Conservation (phyloP, 208 protist species). For the Entamoeba histolytica region DNA sequence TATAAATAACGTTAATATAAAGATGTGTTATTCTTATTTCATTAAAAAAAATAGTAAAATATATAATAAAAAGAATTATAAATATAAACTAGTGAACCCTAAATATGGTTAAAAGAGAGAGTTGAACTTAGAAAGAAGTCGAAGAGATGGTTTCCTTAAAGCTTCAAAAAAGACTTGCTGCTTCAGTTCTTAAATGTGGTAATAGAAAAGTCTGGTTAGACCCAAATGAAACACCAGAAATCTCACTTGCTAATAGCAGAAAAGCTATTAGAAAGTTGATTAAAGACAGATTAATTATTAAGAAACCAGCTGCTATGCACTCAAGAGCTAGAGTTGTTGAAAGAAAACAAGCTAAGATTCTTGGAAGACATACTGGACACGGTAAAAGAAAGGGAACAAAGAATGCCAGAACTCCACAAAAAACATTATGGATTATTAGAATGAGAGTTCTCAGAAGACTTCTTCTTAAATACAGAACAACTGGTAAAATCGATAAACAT, state of each 20-base stretch:
- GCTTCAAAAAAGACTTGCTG: slow-evolving; percentile 84
- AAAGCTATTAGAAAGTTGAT: slow-evolving; percentile 31
- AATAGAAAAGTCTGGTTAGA: slow-evolving; percentile 81
- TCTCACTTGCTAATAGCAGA: slow-evolving; percentile 83
- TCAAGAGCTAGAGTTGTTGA: slow-evolving; percentile 66
- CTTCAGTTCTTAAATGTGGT: slow-evolving; percentile 85
- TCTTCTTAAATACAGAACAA: slow-evolving; percentile 80
- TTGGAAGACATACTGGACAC: slow-evolving; percentile 61
- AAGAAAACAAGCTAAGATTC: slow-evolving; percentile 59
- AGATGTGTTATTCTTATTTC: no score
- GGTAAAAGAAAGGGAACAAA: slow-evolving; percentile 80
- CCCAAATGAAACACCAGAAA: slow-evolving; percentile 79
- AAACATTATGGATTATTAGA: slow-evolving; percentile 86
- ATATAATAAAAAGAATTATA: no score
- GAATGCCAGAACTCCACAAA: slow-evolving; percentile 80
- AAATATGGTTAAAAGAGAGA: background rate
- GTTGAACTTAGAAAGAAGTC: background rate
- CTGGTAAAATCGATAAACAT: slow-evolving; percentile 85
- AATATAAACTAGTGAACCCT: background rate
- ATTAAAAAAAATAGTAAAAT: no score
- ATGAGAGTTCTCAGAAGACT: slow-evolving; percentile 79
- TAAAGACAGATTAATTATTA: slow-evolving; percentile 82
- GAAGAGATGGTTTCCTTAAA: slow-evolving; percentile 38
- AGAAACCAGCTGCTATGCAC: slow-evolving; percentile 69
- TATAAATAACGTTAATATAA: no score